Base-by-base conservation (phyloP, 2,329 filamentous ascomycete species). In the Sporothrix sp. region DNA sequence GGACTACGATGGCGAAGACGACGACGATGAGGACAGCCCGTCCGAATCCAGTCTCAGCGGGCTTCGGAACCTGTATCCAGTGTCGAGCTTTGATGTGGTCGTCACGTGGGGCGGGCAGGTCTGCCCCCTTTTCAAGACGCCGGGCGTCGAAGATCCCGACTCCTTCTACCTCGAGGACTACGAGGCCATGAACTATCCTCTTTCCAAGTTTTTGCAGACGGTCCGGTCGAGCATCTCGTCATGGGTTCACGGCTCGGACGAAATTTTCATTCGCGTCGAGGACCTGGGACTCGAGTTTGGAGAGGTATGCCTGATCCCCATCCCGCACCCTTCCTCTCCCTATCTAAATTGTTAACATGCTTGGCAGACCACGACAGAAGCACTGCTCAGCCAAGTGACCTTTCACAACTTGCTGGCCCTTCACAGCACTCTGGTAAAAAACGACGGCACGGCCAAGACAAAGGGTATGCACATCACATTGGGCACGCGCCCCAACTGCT, bases 201-300 rank as follows among this genome's bases (percentile, higher is more conserved):
- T 78, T 45, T 68, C 71, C 16, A 62, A 65, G 7, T 63, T 78
- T 10, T 58, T 78, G 45, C 60, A 64, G 16, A 66, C 66, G 5
- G 63, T 78, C 27, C 71, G 74, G 27, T 60, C 62, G 7, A 71
- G 75, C 54, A 65, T 78, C 13, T 60, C 63, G 16, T 65, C 68
- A 35, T 75, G 76, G 48, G 60, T 77, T 3, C 61, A 63, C 5
- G 52, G 62, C 3, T 65, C 68, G 16, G 74, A 78, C 48, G 73
- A 77, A 51, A 61, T 78, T 37, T 65, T 71, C n/a, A 66, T 76
- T 36, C 71, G 74, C 52, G 63, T 77, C 42, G 72, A 76, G 25
- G 70, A 75, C 52, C 67, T 78, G 36, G 72, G 71, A 8, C 64
- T 78, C 28, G 73, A 77, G 59, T 75, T 76, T 60, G 65, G 71